A percentile compares a stretch with the other conserved stretches of the same genome.
phyloP scores from a whole-genome alignment of 139 green algal genomes.

The Edaphochlamys debaryana region DNA sequence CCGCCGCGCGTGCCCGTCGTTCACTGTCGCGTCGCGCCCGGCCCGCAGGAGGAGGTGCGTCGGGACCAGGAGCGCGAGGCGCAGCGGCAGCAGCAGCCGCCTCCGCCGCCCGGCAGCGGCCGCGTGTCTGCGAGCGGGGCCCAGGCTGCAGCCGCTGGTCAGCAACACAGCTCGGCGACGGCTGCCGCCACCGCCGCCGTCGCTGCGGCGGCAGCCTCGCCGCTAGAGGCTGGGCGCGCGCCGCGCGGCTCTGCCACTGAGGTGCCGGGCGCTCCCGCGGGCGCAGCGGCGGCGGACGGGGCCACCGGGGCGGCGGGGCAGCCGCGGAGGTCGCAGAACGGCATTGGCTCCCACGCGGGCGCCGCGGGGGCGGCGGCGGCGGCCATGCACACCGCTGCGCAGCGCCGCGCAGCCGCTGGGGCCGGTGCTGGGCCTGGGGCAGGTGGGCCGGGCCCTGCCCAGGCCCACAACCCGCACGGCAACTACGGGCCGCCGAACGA shows the following conservation, averaged over 20 bases:
- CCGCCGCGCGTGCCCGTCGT: no score
- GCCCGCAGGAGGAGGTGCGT: slow-evolving; percentile 26
- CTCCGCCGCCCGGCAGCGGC: neutral
- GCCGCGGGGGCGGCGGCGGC: neutral
- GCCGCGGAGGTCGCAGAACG: neutral
- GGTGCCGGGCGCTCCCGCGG: no score
- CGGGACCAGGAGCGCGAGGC: slow-evolving; percentile 28
- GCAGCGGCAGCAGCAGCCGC: slow-evolving; percentile 27
- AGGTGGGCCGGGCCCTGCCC: no score
- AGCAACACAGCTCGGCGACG: neutral
- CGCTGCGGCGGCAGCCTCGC: neutral
- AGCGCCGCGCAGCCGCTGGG: neutral
- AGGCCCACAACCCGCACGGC: no score
- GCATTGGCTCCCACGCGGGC: neutral
- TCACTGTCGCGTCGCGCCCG: no score
- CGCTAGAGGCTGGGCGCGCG: no score
- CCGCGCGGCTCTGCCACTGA: no score
- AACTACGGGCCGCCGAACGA: no score
- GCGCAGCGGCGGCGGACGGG: no score
- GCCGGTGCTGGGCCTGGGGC: neutral
- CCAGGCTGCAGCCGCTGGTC: neutral
- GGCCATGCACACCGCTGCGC: neutral
- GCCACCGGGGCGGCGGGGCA: no score
- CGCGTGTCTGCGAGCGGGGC: no score
- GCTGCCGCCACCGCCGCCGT: neutral